phyloP scores from a whole-genome alignment of 225 moss, liverwort and hornwort species.

The Rhytidiadelphus loreus region DNA sequence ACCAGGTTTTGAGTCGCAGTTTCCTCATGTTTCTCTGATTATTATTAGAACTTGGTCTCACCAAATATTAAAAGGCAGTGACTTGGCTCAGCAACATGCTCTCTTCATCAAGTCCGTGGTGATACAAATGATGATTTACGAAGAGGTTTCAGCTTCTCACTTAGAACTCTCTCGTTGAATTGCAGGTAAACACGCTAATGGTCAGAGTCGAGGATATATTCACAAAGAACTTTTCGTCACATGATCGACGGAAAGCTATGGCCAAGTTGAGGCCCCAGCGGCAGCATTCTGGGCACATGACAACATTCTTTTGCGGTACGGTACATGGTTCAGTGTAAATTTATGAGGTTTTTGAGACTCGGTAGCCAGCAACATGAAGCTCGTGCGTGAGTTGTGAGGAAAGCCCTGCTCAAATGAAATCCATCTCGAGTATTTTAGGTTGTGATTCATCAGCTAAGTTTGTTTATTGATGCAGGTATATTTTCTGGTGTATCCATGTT shows the following conservation, averaged over 20 bases:
- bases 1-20: not conserved
- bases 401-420: not conserved
- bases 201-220: constrained; percentile 65
- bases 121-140: not conserved
- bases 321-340: not conserved
- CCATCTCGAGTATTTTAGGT: not conserved
- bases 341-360: not conserved
- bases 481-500: constrained; percentile 61
- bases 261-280: constrained; percentile 52
- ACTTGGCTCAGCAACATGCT: not conserved
- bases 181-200: constrained; percentile 48
- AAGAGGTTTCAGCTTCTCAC: not conserved
- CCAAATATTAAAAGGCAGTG: not conserved
- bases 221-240: constrained; percentile 54
- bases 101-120: not conserved
- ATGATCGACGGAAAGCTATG: constrained; percentile 78
- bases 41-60: not conserved
- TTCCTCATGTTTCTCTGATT: not conserved
- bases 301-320: constrained; percentile 67
- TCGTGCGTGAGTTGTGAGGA: not conserved
- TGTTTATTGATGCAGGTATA: constrained; percentile 41
- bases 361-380: not conserved
- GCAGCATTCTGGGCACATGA: constrained; percentile 53
- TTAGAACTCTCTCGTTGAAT: not conserved
- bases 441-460: not conserved